Evolutionary conservation across 2,329 filamentous ascomycete genomes (phyloP).

Genomic region (Periglandula ipomoeae): DNA sequence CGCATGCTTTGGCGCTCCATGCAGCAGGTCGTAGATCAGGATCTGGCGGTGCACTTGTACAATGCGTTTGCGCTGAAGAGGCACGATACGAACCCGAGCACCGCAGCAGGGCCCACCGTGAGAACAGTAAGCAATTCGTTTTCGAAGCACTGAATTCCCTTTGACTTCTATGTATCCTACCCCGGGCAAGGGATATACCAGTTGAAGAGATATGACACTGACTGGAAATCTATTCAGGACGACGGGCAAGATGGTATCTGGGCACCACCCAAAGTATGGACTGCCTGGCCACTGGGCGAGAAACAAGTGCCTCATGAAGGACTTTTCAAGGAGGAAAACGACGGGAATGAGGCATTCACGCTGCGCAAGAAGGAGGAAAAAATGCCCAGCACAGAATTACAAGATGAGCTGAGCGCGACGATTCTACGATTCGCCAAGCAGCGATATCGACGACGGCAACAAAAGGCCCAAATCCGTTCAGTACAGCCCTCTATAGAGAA

Average conservation of each 20-base stretch:
- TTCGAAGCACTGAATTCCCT: too few species aligned
- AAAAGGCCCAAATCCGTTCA: not conserved
- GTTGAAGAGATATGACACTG: too few species aligned
- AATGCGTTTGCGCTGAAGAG: slow-evolving; percentile 62
- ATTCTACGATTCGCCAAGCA: slow-evolving; percentile 61
- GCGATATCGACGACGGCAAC: slow-evolving; percentile 35
- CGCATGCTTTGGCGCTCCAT: slow-evolving; percentile 54
- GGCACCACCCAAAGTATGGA: slow-evolving; percentile 57
- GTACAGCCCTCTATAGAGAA: slow-evolving; percentile 8
- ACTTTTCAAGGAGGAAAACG: slow-evolving; percentile 36
- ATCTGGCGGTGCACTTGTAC: slow-evolving; percentile 70
- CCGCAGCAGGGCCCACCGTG: slow-evolving; percentile 19
- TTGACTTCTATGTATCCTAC: too few species aligned
- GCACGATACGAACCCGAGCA: slow-evolving; percentile 16
- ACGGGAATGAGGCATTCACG: slow-evolving; percentile 42
- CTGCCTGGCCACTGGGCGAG: slow-evolving; percentile 71
- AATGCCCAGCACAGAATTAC: slow-evolving; percentile 51
- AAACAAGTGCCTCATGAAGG: slow-evolving; percentile 49
- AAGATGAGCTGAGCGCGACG: slow-evolving; percentile 59
- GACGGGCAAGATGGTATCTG: slow-evolving; percentile 29
- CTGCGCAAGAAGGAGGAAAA: slow-evolving; percentile 33
- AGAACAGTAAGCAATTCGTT: slow-evolving; percentile 20
- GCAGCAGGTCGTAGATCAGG: slow-evolving; percentile 50
- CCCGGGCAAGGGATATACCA: too few species aligned
- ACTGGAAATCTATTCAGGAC: slow-evolving; percentile 13